Evolutionary conservation across 805 yeast genomes (phyloP), one percentile per base, ranked within the genome.

Genomic region (Vanderwaltozyma polyspora): DNA sequence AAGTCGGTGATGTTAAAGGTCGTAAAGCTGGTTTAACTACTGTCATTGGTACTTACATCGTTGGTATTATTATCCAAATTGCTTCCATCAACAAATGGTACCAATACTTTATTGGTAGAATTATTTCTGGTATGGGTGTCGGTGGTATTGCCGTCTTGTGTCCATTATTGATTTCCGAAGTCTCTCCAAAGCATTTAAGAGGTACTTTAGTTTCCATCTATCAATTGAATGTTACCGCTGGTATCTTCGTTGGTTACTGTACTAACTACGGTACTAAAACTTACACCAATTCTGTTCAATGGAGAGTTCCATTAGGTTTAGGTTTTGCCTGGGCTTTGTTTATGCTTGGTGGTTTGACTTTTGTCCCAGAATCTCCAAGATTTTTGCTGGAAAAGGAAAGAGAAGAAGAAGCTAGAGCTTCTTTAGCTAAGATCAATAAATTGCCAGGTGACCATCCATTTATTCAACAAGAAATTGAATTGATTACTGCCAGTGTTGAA

Each of bases 241-340:
- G 85, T 63, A 79, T 79, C 49, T 77, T 79, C 62, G 63, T 79
- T 45, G 87, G 86, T 57, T 77, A 77, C 68, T 77, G 84, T 61
- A 67, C 77, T 34, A 75, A 74, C 39, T 79, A 68, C 56, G 86
- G 84, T 58, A 74, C 83, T 40, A 70, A 72, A 42, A 44, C 36
- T 21, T 62, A 60, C 53, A 66, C 70, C 51, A 78, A 79, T 64
- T 78, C 87, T 28, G 84, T 59, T 9, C 80, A 75, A 62, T 79
- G 85, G 85, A 74, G 85, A 71, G 68, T 78, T 45, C 82, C 80
- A 38, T 63, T 78, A 51, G 79, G 79, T 40, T 57, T 74, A 42
- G 64, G 68, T 49, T 69, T 68, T 46, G 62, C 63, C 21, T 68
- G 70, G 70, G 66, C 66, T 32, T 30, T 61, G 13, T 42, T 58